Evolutionary conservation across 2,329 filamentous ascomycete species (phyloP).

Genomic region (Cladorrhinum sp.): DNA sequence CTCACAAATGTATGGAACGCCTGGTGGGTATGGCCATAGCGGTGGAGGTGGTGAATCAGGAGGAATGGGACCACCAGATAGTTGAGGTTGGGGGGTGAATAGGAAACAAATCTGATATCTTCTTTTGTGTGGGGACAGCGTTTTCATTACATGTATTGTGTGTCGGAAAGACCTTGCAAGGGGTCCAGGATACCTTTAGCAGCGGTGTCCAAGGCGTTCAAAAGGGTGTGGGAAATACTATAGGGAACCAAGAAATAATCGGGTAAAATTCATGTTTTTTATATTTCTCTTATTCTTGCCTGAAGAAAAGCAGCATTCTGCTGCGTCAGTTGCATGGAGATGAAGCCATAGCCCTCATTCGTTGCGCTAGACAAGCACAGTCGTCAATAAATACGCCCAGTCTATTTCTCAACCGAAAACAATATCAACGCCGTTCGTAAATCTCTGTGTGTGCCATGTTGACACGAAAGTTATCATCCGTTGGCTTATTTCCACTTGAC

Average conservation of each 20-base stretch:
- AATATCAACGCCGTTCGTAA: neutral
- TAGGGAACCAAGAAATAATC: neutral
- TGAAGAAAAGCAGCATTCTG: no score
- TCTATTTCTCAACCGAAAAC: neutral
- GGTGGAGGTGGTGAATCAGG: neutral
- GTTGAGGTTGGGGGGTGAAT: no score
- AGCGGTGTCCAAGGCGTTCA: slow-evolving; percentile 17
- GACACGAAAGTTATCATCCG: neutral
- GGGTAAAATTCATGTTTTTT: neutral
- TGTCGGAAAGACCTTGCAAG: slow-evolving; percentile 1
- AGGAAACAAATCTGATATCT: neutral
- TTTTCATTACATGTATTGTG: slow-evolving; percentile 3
- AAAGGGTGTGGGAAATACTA: slow-evolving; percentile 6
- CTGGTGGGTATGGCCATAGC: neutral
- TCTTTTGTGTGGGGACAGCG: neutral
- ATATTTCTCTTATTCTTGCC: no score
- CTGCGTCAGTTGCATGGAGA: no score
- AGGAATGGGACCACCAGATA: neutral
- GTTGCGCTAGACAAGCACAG: no score
- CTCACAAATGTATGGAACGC: slow-evolving; percentile 2
- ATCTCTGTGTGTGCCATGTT: neutral
- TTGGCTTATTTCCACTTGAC: slow-evolving; percentile 51
- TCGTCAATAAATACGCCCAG: no score
- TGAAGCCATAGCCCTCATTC: no score
- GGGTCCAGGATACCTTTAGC: slow-evolving; percentile 16